Percentiles rank a stretch among this genome's conserved stretches.
Evolutionary conservation across 768 basidiomycete genomes (phyloP).

Genomic region (Mrakia hoshinonis): DNA sequence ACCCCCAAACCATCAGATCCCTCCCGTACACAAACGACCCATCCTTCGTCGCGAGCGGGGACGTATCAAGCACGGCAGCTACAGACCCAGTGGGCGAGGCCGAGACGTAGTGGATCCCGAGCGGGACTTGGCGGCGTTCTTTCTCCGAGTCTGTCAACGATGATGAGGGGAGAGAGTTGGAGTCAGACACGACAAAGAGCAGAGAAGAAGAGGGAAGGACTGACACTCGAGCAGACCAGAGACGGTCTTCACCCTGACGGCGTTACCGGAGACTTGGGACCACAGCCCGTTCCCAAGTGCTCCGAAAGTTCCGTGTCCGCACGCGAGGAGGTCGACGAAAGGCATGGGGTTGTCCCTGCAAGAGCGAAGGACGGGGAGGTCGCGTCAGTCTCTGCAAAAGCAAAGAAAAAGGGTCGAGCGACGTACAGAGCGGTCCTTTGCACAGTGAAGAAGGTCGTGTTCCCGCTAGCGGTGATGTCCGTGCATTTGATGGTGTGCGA

Average conservation of each 20-base stretch:
- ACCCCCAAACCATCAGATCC: constrained; percentile 42
- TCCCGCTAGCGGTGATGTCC: constrained; percentile 9
- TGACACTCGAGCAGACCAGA: constrained; percentile 17
- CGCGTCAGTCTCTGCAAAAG: no score
- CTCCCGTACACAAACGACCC: constrained; percentile 35
- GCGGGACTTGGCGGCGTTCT: constrained; percentile 22
- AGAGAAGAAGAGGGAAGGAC: background rate
- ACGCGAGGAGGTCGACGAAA: constrained; percentile 17
- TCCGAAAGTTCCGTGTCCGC: constrained; percentile 19
- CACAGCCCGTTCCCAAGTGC: constrained; percentile 25
- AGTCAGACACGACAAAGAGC: background rate
- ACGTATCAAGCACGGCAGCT: constrained; percentile 30
- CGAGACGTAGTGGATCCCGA: constrained; percentile 32
- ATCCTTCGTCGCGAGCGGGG: constrained; percentile 31
- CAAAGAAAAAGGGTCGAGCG: background rate
- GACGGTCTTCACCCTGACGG: constrained; percentile 21
- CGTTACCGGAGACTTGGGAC: constrained; percentile 10
- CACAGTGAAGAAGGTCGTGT: constrained; percentile 19
- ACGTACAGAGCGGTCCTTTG: background rate
- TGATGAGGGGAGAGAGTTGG: background rate
- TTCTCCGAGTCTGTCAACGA: constrained; percentile 28
- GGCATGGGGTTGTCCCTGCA: background rate
- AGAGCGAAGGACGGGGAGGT: no score
- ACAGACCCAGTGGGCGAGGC: constrained; percentile 33
- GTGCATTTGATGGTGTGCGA: constrained; percentile 9